phyloP scores from a whole-genome alignment of 164 flowering plant species.

The Nymphaea thermarum region DNA sequence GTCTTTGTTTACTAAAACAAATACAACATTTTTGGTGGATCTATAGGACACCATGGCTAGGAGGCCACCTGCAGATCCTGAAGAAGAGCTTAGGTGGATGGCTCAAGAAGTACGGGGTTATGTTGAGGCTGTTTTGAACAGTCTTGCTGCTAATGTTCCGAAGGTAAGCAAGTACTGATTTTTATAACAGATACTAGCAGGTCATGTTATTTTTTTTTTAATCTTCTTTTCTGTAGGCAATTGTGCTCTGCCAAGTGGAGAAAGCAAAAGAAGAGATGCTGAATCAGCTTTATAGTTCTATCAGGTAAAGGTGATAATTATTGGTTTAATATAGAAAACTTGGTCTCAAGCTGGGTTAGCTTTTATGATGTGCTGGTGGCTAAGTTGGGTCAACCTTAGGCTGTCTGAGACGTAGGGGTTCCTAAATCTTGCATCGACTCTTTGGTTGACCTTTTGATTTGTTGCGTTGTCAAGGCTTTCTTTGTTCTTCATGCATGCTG shows the following conservation, averaged over 20 bases:
- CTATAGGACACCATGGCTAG: conserved; percentile 88
- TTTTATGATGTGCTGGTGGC: too few species aligned
- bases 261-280: conserved; percentile 99
- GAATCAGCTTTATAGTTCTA: conserved; percentile 77
- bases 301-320: conserved; percentile 42
- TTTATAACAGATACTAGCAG: not conserved
- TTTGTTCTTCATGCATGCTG: too few species aligned
- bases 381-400: too few species aligned
- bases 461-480: too few species aligned
- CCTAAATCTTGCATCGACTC: too few species aligned
- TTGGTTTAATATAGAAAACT: not conserved
- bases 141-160: conserved; percentile 97
- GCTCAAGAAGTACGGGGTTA: conserved; percentile 99
- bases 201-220: not conserved
- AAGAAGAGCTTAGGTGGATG: conserved; percentile 99
- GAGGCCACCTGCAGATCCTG: conserved; percentile 89
- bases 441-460: too few species aligned
- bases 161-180: conserved; percentile 28
- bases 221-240: conserved; percentile 56
- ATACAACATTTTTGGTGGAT: not conserved
- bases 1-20: too few species aligned
- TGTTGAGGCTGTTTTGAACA: conserved; percentile 97
- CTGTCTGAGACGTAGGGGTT: too few species aligned
- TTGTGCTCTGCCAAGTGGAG: conserved; percentile 99
- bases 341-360: too few species aligned